phyloP scores from a whole-genome alignment of 1,139 yeast genomes.

The Pichia sp. region DNA sequence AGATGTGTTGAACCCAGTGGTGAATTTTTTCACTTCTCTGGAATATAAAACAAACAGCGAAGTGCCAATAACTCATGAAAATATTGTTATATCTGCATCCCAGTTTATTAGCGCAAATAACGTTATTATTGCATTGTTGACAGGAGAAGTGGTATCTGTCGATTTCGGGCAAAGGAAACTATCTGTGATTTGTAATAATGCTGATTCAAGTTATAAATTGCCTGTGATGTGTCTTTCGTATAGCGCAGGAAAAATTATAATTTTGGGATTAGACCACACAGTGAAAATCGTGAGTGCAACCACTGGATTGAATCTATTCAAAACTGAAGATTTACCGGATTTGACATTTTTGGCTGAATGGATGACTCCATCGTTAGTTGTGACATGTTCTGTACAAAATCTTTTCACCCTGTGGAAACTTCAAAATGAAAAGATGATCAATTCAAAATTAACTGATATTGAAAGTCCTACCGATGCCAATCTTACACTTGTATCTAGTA shows the following conservation, averaged over 20 bases:
- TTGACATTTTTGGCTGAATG: slow-evolving; percentile 5
- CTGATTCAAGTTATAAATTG: not conserved
- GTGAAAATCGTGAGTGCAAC: not conserved
- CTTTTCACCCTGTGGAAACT: slow-evolving; percentile 44
- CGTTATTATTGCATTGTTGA: slow-evolving; percentile 21
- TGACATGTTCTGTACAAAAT: slow-evolving; percentile 20
- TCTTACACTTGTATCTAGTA: not conserved
- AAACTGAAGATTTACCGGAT: not conserved
- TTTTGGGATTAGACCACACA: slow-evolving; percentile 12
- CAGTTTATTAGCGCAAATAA: slow-evolving; percentile 17
- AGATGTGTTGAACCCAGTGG: slow-evolving; percentile 8
- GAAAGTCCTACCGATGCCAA: not conserved
- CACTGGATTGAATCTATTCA: not conserved
- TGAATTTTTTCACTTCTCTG: slow-evolving; percentile 3
- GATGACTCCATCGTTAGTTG: not conserved
- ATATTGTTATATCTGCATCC: slow-evolving; percentile 18
- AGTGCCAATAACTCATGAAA: not conserved
- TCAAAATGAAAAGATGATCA: slow-evolving; percentile 14
- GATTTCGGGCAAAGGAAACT: slow-evolving; percentile 7
- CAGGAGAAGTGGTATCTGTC: slow-evolving; percentile 18
- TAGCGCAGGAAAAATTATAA: not conserved
- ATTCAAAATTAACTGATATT: slow-evolving; percentile 3
- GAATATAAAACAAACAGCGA: not conserved
- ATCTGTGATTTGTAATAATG: not conserved
- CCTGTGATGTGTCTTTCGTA: slow-evolving; percentile 7